Base-by-base conservation (phyloP, 106 monocot species). In the Acanthochlamys bracteata region DNA sequence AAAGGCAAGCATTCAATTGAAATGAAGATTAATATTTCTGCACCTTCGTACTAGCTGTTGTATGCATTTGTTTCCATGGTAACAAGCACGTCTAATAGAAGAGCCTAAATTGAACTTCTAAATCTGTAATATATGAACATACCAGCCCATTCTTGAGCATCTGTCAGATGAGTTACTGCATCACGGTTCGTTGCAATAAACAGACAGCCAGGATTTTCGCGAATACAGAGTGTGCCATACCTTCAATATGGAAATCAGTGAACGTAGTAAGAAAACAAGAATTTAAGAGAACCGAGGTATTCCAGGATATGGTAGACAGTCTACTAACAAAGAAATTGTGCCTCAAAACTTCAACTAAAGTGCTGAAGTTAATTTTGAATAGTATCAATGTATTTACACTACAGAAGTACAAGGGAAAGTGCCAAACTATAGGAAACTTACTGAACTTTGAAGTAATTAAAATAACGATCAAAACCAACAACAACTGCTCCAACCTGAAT, bases 121-220 rank as follows among this genome's bases (percentile, higher is more conserved):
- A 33, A 33, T 33, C 51, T 51, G 4, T 3, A 51, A 51, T 4
- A 47, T 33, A 47, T 33, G 33, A 26, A 52, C 14, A 15, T 19
- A 95, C 94, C 94, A 86, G 94, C 94, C 95, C 95, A 96, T 78
- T 96, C 95, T 75, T 96, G 95, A 76, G 95, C 95, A 80, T 96
- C 95, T 54, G 90, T 96, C 25, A 96, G 84, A 76, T 96, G 95
- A 70, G 95, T 96, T 3, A 96, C 95, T 49, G 95, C 95, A 72
- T 96, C 95, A 71, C 95, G 77, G 39, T 96, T 96, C 74, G 95
- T 96, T 47, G 95, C 95, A 59, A 96, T 78, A 72, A 96, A 96
- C 57, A 90, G 82, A 65, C 95, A 96, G 1, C 88, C 88, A 13
- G 90, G 88, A 70, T 96, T 96, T 83, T 96, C 95, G 65, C 90